Percentiles rank a stretch among this genome's conserved stretches.
Evolutionary conservation across 345 rosid genomes (phyloP).

Genomic region (Hypericum androsaemum): DNA sequence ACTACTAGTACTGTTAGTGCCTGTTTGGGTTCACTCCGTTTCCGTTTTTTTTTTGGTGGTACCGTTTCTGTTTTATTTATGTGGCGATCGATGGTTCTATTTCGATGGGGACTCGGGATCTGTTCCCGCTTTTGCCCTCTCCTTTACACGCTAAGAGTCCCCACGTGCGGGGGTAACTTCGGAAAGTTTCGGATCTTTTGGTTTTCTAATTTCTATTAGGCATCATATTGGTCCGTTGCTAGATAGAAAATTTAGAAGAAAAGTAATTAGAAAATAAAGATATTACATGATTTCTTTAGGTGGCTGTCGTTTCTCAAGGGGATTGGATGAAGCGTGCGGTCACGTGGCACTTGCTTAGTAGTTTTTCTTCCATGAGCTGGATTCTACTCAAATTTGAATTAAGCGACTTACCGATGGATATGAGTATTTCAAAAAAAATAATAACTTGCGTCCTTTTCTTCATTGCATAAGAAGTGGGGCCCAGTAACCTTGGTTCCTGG

Average conservation of each 20-base stretch:
- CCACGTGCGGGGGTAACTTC: neutral
- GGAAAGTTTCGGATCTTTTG: neutral
- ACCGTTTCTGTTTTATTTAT: too few relatives aligned
- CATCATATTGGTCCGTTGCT: too few relatives aligned
- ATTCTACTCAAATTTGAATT: too few relatives aligned
- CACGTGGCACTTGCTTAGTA: conserved; percentile 7
- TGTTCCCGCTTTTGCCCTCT: conserved; percentile 10
- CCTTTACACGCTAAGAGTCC: neutral
- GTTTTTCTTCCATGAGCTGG: neutral
- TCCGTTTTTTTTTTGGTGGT: too few relatives aligned
- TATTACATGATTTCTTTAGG: neutral
- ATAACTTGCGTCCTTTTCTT: too few relatives aligned
- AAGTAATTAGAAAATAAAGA: neutral
- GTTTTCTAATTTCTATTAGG: too few relatives aligned
- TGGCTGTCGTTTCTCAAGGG: conserved; percentile 6
- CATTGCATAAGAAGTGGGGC: too few relatives aligned
- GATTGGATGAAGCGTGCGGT: conserved; percentile 2
- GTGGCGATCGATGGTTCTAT: neutral
- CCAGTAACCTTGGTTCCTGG: too few relatives aligned
- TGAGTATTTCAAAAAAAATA: too few relatives aligned
- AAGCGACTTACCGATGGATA: too few relatives aligned
- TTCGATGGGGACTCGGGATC: conserved; percentile 17
- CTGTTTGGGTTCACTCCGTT: too few relatives aligned
- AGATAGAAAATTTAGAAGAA: neutral
- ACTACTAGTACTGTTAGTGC: too few relatives aligned